These are phyloP conservation scores for Tilletia indica DNA, from an alignment of 1,284 basidiomycete genomes.

Conservation along the genomic window DNA sequence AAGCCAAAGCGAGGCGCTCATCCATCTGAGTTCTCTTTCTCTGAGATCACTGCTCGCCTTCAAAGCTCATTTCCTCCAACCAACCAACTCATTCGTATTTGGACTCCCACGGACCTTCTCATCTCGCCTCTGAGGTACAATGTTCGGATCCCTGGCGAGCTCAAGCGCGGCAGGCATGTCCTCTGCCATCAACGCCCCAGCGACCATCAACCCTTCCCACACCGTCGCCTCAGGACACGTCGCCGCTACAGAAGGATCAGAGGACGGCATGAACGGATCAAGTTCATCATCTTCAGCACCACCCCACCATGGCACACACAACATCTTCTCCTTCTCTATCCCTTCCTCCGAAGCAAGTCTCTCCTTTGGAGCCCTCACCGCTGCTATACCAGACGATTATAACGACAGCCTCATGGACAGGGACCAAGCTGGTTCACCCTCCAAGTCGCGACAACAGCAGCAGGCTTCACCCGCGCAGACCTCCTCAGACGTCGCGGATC, in stretches of 20 bases:
- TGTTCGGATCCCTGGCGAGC: too few species aligned
- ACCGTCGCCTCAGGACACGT: slow-evolving; percentile 1
- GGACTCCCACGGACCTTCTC: too few species aligned
- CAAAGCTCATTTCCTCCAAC: too few species aligned
- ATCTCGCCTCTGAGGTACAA: too few species aligned
- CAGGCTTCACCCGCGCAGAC: not conserved
- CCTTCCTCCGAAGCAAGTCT: slow-evolving; percentile 8
- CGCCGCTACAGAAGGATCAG: not conserved
- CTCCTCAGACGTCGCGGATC: not conserved
- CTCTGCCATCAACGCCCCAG: too few species aligned
- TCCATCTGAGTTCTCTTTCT: too few species aligned
- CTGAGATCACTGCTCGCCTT: too few species aligned
- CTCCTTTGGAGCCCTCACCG: not conserved
- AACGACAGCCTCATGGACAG: not conserved
- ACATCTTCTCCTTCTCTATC: slow-evolving; percentile 4
- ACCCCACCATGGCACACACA: not conserved
- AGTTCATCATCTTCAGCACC: not conserved
- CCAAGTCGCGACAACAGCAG: not conserved
- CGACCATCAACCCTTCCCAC: not conserved
- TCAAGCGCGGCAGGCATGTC: too few species aligned
- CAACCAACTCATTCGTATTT: too few species aligned
- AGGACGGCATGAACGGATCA: not conserved
- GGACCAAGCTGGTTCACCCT: too few species aligned
- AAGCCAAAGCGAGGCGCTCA: too few species aligned
- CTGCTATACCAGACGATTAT: not conserved